These are phyloP conservation scores for Mortierella sp. DNA, from an alignment of 371 early-diverging fungal genomes.

Conservation along the genomic window DNA sequence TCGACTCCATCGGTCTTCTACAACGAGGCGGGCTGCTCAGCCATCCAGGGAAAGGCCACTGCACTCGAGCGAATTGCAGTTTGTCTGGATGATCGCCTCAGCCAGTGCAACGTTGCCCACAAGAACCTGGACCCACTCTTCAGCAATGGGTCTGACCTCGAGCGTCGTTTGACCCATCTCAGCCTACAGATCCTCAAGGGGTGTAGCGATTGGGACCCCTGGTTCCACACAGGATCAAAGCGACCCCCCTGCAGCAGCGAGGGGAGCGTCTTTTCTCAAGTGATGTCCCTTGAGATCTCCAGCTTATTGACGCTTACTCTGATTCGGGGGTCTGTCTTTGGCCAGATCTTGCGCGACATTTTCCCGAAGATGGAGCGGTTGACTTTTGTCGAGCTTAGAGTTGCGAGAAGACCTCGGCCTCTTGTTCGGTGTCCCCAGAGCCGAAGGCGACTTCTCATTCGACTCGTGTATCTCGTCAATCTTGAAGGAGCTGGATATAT, in stretches of 20 bases:
- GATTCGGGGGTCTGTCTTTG: neutral
- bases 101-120: neutral
- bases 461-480: neutral
- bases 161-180: neutral
- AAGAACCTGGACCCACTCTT: neutral
- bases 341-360: neutral
- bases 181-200: neutral
- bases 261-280: neutral
- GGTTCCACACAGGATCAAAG: neutral
- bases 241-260: neutral
- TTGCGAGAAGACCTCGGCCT: neutral
- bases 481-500: neutral
- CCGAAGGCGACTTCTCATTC: neutral
- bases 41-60: neutral
- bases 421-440: neutral
- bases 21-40: neutral
- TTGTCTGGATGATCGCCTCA: neutral
- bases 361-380: neutral
- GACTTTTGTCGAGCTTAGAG: neutral
- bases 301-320: neutral
- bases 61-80: conserved; percentile 6
- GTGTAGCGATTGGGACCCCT: neutral
- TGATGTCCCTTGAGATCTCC: neutral
- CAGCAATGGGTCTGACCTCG: neutral
- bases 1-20: neutral